Base-by-base conservation (phyloP, 2,329 filamentous ascomycete species). In the Nannizzia gypsea region DNA sequence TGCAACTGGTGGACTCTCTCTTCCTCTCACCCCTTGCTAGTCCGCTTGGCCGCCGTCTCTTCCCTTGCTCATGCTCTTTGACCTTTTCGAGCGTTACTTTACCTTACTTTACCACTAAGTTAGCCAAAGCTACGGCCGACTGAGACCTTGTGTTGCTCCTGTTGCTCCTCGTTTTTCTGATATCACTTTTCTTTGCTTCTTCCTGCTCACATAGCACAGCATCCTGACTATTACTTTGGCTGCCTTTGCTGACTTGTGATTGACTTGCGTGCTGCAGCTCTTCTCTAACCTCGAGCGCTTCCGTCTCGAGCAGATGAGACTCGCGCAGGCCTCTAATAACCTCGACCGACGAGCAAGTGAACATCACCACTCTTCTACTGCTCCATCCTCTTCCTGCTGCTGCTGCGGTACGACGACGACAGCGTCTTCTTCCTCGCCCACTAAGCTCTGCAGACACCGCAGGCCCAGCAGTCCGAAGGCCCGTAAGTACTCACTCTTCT, bases 271-370 rank as follows among this genome's bases (percentile, higher is more conserved):
- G 5, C 8, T 31, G 15, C 20, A 74, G 72, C 69, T 71, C 65
- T 74, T 74, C 67, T 74, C 71, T 64, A 74, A 74, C 68, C 64
- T 72, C 55, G 72, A 74, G 66, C 70, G 69, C 34, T 67, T 73
- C 61, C 72, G 66, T 24, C 60, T 68, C 26, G 65, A 67, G 46
- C 66, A 68, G 58, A 68, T 70, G 58, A 68, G 71, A 64, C 63
- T 72, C 68, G 70, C 65, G 9, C 67, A 70, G 62, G 65, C 63
- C 64, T 65, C 67, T 28, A 65, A 67, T 28, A 50, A 28, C 24
- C 69, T 65, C 62, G 58, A 66, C 63, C 60, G 67, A 65, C 63
- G 55, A 61, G 66, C 63, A 58, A 57, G 59, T 60, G 64, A 63
- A 64, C 58, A 36, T 54, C 63, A 52, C n/a, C 26, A 22, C 46